A percentile compares a stretch with the other conserved stretches of the same genome.
Conservation (phyloP, 2,329 filamentous ascomycete genomes). For the Xylaria sp. region DNA sequence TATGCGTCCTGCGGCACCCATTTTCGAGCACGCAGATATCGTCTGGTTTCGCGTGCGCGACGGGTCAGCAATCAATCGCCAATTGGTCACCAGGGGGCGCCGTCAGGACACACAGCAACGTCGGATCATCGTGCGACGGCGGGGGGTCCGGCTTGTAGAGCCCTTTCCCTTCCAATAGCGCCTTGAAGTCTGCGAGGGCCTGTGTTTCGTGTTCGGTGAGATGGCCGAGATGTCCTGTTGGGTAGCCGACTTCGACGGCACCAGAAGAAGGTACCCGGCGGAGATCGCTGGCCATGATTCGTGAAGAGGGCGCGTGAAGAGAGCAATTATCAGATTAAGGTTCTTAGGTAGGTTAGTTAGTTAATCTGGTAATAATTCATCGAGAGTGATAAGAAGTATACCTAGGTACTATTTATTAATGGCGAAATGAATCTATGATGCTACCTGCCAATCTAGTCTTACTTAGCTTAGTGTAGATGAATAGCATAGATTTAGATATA, state of each 20-base stretch:
- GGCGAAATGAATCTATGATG: too few species aligned
- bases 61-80: slow-evolving; percentile 24
- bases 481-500: too few species aligned
- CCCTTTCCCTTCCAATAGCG: slow-evolving; percentile 70
- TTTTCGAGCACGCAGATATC: slow-evolving; percentile 85
- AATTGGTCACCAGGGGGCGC: slow-evolving; percentile 18
- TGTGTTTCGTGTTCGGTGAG: slow-evolving; percentile 75
- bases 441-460: too few species aligned
- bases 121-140: slow-evolving; percentile 77
- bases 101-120: slow-evolving; percentile 68
- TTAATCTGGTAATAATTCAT: neutral
- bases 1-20: slow-evolving; percentile 83
- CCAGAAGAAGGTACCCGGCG: slow-evolving; percentile 50
- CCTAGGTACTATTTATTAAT: too few species aligned
- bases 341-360: too few species aligned
- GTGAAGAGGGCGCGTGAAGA: neutral
- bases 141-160: slow-evolving; percentile 68
- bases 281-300: slow-evolving; percentile 39
- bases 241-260: slow-evolving; percentile 64
- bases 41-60: slow-evolving; percentile 60
- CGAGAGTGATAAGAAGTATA: neutral
- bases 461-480: neutral
- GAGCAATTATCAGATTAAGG: too few species aligned
- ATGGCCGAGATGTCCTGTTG: slow-evolving; percentile 83
- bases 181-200: slow-evolving; percentile 78